These are phyloP conservation scores for Cylindrodendrum hubeiense DNA, from an alignment of 2,329 filamentous ascomycete species.

Conservation along the genomic window DNA sequence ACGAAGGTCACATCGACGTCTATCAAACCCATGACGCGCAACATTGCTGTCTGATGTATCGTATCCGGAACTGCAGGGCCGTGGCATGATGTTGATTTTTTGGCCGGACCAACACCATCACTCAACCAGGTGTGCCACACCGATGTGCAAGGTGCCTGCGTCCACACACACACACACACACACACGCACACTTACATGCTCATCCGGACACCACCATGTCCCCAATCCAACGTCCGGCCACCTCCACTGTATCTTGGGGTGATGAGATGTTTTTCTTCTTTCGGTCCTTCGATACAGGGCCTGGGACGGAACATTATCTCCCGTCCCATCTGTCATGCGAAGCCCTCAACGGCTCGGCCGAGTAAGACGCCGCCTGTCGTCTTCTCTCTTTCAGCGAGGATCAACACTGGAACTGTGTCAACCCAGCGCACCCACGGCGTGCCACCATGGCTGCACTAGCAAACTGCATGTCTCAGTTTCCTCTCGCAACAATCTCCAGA, in stretches of 20 bases:
- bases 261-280: conserved; percentile 6
- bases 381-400: background rate
- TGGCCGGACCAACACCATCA: conserved; percentile 15
- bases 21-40: conserved; percentile 8
- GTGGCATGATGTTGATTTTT: conserved; percentile 17
- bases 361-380: conserved; percentile 3
- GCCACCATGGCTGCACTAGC: background rate
- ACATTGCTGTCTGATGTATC: conserved; percentile 17
- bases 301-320: background rate
- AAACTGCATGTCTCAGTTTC: background rate
- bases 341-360: background rate
- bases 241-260: conserved; percentile 2
- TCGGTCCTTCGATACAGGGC: conserved; percentile 12
- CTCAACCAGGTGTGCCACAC: conserved; percentile 6
- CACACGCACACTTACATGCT: background rate
- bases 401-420: background rate
- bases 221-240: conserved; percentile 1
- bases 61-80: conserved; percentile 9
- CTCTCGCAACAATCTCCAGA: background rate
- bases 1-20: conserved; percentile 16
- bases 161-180: conserved; percentile 5
- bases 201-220: background rate
- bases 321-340: conserved; percentile 6
- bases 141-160: conserved; percentile 22
- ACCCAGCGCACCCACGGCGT: background rate